Conservation (phyloP, 768 basidiomycete genomes). For the Suillus clintonianus region DNA sequence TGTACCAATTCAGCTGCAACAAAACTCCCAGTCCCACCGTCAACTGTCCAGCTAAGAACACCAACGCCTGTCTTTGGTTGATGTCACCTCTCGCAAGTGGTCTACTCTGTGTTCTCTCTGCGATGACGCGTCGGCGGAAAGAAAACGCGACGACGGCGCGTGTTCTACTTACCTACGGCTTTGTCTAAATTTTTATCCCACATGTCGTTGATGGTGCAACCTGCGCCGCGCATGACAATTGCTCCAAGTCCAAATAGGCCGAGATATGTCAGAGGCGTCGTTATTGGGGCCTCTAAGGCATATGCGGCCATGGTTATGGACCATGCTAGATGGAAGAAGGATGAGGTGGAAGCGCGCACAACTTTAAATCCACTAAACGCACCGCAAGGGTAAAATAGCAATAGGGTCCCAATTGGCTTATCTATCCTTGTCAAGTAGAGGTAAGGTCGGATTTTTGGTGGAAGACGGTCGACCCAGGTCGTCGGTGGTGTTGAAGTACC, state of each 20-base stretch:
- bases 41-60: constrained; percentile 82
- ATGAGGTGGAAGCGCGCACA: neutral
- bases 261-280: constrained; percentile 73
- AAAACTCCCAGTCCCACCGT: constrained; percentile 81
- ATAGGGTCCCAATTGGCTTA: constrained; percentile 92
- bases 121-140: neutral
- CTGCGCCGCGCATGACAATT: constrained; percentile 94
- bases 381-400: constrained; percentile 96
- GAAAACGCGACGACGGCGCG: neutral
- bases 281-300: constrained; percentile 64
- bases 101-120: constrained; percentile 84
- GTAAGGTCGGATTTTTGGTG: constrained; percentile 69
- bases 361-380: constrained; percentile 28
- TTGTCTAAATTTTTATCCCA: constrained; percentile 95
- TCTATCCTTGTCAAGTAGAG: constrained; percentile 85
- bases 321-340: constrained; percentile 71
- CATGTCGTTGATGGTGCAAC: constrained; percentile 98
- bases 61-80: constrained; percentile 69
- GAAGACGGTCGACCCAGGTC: constrained; percentile 72
- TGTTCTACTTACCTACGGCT: constrained; percentile 69
- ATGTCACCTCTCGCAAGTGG: constrained; percentile 88
- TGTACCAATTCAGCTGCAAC: constrained; percentile 93
- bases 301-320: constrained; percentile 97
- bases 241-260: constrained; percentile 88
- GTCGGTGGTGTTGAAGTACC: constrained; percentile 17